These are phyloP conservation scores for Ustulina deusta DNA, from an alignment of 2,329 filamentous ascomycete genomes.

Conservation along the genomic window DNA sequence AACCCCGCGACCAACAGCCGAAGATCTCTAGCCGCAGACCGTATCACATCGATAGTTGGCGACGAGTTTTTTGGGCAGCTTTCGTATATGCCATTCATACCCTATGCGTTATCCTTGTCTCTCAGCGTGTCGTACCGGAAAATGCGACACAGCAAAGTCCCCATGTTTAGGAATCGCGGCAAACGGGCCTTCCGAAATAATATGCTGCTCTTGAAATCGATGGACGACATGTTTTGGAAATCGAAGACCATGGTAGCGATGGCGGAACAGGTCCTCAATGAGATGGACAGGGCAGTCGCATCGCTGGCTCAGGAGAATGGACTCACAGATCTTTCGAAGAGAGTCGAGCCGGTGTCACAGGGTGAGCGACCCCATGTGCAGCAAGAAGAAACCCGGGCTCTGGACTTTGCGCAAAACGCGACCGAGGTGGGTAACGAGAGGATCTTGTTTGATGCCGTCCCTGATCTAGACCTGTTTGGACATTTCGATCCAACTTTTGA, in stretches of 20 bases:
- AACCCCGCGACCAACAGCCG: slow-evolving; percentile 66
- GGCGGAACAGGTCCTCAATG: slow-evolving; percentile 65
- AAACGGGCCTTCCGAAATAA: slow-evolving; percentile 66
- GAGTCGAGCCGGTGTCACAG: slow-evolving; percentile 37
- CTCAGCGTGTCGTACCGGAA: slow-evolving; percentile 73
- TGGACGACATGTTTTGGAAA: slow-evolving; percentile 70
- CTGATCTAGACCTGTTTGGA: slow-evolving; percentile 66
- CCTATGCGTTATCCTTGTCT: slow-evolving; percentile 71
- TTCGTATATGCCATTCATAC: slow-evolving; percentile 66
- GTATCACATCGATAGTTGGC: slow-evolving; percentile 66
- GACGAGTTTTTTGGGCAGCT: slow-evolving; percentile 62
- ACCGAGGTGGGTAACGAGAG: slow-evolving; percentile 54
- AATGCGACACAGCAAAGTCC: slow-evolving; percentile 70
- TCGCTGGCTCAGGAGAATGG: slow-evolving; percentile 55
- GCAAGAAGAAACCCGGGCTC: slow-evolving; percentile 19
- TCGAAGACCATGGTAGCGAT: slow-evolving; percentile 66
- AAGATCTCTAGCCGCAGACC: slow-evolving; percentile 68
- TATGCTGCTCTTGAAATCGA: slow-evolving; percentile 63
- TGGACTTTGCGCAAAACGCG: slow-evolving; percentile 25
- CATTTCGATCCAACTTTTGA: slow-evolving; percentile 68
- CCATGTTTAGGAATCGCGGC: slow-evolving; percentile 69
- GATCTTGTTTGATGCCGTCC: slow-evolving; percentile 57
- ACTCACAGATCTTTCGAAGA: slow-evolving; percentile 40
- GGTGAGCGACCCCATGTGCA: slow-evolving; percentile 33
- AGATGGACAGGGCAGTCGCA: slow-evolving; percentile 67